Evolutionary conservation across 2,329 filamentous ascomycete species (phyloP), one percentile per base, ranked within the genome.

Genomic region (Lachnellula hyalina): DNA sequence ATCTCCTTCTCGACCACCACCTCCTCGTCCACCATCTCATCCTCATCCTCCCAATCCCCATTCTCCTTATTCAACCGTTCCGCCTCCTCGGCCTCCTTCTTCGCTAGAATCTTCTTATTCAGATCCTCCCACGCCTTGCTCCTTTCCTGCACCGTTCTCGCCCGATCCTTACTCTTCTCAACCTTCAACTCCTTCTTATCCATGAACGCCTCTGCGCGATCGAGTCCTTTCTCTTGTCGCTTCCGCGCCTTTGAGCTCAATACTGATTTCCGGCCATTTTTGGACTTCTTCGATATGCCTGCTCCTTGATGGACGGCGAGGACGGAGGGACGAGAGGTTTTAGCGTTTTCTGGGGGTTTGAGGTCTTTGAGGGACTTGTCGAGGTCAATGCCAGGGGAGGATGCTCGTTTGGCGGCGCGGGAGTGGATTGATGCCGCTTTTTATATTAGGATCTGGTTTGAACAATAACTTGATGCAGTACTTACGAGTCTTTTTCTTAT

Each of bases 341-440:
- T 69, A 7, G 76, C 72, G 45, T 78, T 73, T 19, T 71, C 59
- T 1, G 83, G 81, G 11, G 78, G 75, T 57, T 77, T 74, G 55
- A 80, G 71, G 38, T 82, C 74, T 67, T 86, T 87, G 21, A 89
- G 76, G 6, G 85, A 87, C 72, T 88, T 88, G 76, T 89, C 85
- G 44, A 82, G 81, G 72, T 88, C 74, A 71, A 89, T 84, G 65
- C 83, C 77, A 25, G 87, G 85, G 4, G 86, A 87, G 15, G 83
- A 82, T 47, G 84, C 87, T 61, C 89, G 84, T 67, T 87, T 82
- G 41, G 87, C 86, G 55, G 86, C 87, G 61, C 89, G 86, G 51
- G 89, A 92, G 74, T 86, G 87, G 55, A 83, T 71, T 4, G 87
- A 89, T 77, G 76, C 52, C 75, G 52, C 66, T 68, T 52, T 50